Evolutionary conservation across 1,284 basidiomycete species (phyloP).

Genomic region (Agroathelia rolfsii): DNA sequence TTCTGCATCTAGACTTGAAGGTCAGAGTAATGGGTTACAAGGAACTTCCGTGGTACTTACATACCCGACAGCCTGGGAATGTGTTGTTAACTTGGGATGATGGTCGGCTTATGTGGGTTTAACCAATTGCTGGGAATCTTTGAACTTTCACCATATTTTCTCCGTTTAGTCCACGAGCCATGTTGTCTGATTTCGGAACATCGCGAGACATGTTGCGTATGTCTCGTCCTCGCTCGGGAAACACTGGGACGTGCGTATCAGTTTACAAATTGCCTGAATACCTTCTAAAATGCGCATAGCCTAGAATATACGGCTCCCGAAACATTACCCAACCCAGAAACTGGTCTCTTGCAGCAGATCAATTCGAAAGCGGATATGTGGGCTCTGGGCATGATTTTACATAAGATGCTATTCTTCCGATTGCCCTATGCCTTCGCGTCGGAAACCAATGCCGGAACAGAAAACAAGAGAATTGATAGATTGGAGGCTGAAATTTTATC

Average conservation of each 20-base stretch:
- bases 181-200: constrained; percentile 93
- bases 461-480: constrained; percentile 44
- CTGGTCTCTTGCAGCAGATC: constrained; percentile 60
- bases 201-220: constrained; percentile 79
- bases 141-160: constrained; percentile 2
- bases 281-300: constrained; percentile 25
- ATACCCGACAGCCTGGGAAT: constrained; percentile 88
- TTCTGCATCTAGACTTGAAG: constrained; percentile 89
- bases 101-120: constrained; percentile 62
- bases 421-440: constrained; percentile 68
- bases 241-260: constrained; percentile 83
- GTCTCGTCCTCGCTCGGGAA: constrained; percentile 65
- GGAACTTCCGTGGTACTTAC: no score
- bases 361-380: constrained; percentile 88
- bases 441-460: constrained; percentile 35
- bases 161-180: constrained; percentile 57
- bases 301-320: constrained; percentile 82
- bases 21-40: no score
- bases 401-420: constrained; percentile 84
- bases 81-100: constrained; percentile 90
- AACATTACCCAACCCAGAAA: constrained; percentile 61
- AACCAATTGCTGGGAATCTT: constrained; percentile 7
- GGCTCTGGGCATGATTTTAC: constrained; percentile 85
- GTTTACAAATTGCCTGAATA: not conserved
- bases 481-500: constrained; percentile 67